Percentiles rank a stretch among this genome's conserved stretches.
Conservation (phyloP, 2,329 filamentous ascomycete species). For the Nannizzia gypsea region DNA sequence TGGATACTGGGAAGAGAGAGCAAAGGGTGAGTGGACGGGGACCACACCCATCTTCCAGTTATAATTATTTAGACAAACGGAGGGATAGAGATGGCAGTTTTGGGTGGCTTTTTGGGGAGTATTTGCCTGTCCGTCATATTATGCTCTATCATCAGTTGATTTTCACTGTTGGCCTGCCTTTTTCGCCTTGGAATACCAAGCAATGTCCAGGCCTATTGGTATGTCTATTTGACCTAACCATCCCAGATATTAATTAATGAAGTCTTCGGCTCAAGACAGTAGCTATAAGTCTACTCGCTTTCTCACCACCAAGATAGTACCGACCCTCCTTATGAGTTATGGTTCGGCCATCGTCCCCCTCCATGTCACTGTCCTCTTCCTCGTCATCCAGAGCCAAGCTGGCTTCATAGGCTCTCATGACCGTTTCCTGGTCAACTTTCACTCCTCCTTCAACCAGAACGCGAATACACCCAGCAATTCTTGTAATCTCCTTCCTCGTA, state of each 20-base stretch:
- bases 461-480: slow-evolving; percentile 68
- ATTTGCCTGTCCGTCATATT: not conserved
- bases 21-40: slow-evolving; percentile 52
- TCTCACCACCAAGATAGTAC: slow-evolving; percentile 33
- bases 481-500: slow-evolving; percentile 77
- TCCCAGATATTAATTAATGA: not conserved
- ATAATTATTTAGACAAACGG: slow-evolving; percentile 8
- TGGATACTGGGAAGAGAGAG: slow-evolving; percentile 85
- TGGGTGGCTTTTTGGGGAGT: not conserved
- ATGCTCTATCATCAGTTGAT: not conserved
- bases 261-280: slow-evolving; percentile 10
- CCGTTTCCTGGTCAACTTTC: slow-evolving; percentile 80
- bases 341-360: slow-evolving; percentile 24
- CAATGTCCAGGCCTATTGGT: not conserved
- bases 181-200: not conserved
- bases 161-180: not conserved
- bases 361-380: slow-evolving; percentile 26
- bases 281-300: slow-evolving; percentile 27
- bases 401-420: slow-evolving; percentile 69
- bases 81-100: not conserved
- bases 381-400: slow-evolving; percentile 56
- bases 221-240: not conserved
- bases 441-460: slow-evolving; percentile 72
- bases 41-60: slow-evolving; percentile 45
- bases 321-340: slow-evolving; percentile 24